Conservation (phyloP, 2,329 filamentous ascomycete genomes). For the Canariomyces notabilis region DNA sequence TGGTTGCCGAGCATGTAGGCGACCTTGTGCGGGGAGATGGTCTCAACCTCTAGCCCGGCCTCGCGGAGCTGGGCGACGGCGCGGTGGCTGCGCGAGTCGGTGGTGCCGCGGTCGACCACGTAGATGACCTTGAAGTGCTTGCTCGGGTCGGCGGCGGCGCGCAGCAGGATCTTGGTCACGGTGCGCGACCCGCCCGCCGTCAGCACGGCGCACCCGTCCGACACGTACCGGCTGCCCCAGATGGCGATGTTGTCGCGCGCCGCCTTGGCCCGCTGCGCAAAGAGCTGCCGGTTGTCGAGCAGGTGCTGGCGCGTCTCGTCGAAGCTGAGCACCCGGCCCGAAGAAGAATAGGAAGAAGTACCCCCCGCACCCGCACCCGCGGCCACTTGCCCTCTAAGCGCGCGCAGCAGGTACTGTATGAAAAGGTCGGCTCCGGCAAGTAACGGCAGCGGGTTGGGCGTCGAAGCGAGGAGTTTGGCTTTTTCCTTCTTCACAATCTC, state of each 20-base stretch:
- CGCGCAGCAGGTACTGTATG: slow-evolving; percentile 84
- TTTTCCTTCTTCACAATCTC: slow-evolving; percentile 76
- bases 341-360: no score
- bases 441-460: slow-evolving; percentile 85
- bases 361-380: no score
- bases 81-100: slow-evolving; percentile 60
- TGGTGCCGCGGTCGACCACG: slow-evolving; percentile 52
- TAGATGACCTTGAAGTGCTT: slow-evolving; percentile 77
- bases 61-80: slow-evolving; percentile 67
- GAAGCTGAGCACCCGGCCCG: slow-evolving; percentile 54
- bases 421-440: slow-evolving; percentile 94
- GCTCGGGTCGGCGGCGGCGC: slow-evolving; percentile 60
- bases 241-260: slow-evolving; percentile 77
- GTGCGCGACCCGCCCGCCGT: slow-evolving; percentile 86
- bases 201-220: slow-evolving; percentile 74
- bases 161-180: slow-evolving; percentile 69
- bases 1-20: slow-evolving; percentile 67
- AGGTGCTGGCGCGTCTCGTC: slow-evolving; percentile 78
- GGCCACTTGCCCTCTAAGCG: slow-evolving; percentile 49
- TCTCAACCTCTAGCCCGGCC: slow-evolving; percentile 76
- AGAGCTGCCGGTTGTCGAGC: slow-evolving; percentile 77
- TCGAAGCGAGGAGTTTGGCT: slow-evolving; percentile 67
- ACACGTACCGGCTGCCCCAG: slow-evolving; percentile 72
- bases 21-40: slow-evolving; percentile 68
- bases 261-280: slow-evolving; percentile 81